Evolutionary conservation across 83 land plant species (phyloP).

Genomic region (Diphasiastrum complanatum): DNA sequence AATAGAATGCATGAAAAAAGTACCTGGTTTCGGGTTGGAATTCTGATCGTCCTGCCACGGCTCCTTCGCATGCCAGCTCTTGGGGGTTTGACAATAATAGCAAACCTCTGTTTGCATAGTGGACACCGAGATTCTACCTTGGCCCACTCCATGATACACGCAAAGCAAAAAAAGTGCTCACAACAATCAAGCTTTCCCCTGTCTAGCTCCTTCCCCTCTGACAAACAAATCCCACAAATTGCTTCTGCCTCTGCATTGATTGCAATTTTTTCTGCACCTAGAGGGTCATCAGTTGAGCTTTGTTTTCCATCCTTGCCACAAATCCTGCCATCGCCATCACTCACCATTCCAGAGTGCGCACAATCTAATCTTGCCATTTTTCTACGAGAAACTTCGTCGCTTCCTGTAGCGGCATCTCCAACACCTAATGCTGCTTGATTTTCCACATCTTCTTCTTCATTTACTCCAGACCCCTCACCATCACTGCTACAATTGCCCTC

Average conservation of each 20-base stretch:
- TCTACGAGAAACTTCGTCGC: no score
- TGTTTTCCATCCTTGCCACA: no score
- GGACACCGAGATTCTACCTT: conserved; percentile 99
- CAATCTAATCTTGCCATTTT: no score
- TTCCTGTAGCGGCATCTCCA: no score
- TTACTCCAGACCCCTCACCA: no score
- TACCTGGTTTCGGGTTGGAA: conserved; percentile 84
- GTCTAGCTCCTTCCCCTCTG: conserved; percentile 59
- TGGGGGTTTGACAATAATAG: conserved; percentile 50
- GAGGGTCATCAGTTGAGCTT: conserved; percentile 10
- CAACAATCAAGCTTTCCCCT: conserved; percentile 78
- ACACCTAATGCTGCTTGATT: no score
- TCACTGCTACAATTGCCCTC: no score
- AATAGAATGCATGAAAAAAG: neutral
- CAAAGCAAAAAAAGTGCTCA: conserved; percentile 76
- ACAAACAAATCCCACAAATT: conserved; percentile 86
- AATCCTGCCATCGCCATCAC: no score
- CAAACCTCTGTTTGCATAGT: conserved; percentile 81
- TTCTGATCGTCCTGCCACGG: conserved; percentile 43
- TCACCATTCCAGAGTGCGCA: no score
- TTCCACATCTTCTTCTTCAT: no score
- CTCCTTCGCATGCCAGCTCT: conserved; percentile 42
- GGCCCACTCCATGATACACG: conserved; percentile 94
- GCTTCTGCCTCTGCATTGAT: conserved; percentile 16
- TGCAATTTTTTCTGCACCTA: conserved; percentile 30